These are phyloP conservation scores for Ophiocordyceps australis DNA, from an alignment of 2,329 filamentous ascomycete species.

Conservation along the genomic window DNA sequence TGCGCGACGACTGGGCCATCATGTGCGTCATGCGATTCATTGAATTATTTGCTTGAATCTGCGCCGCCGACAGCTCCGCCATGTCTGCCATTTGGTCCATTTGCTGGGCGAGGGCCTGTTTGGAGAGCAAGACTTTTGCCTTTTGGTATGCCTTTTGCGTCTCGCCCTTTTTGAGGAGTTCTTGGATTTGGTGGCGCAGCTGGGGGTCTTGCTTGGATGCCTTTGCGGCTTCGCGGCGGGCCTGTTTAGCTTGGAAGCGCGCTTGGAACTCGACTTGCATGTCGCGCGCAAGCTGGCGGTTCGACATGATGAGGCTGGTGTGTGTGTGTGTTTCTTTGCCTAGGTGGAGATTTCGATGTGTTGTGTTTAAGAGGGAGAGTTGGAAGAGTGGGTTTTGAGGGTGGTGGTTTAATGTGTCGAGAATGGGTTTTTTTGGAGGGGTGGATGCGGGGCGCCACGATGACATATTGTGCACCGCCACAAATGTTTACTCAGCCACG, in stretches of 20 bases:
- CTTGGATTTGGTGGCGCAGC: conserved; percentile 45
- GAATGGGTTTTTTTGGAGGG: conserved; percentile 3
- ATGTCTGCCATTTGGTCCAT: conserved; percentile 49
- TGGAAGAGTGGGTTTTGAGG: neutral
- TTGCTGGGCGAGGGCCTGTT: conserved; percentile 42
- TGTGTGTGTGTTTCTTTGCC: no score
- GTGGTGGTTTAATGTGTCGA: neutral
- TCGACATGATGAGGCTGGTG: conserved; percentile 36
- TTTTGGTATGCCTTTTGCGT: conserved; percentile 46
- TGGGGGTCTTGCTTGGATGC: conserved; percentile 41
- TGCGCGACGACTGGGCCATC: conserved; percentile 40
- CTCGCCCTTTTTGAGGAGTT: conserved; percentile 43
- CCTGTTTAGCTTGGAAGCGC: conserved; percentile 44
- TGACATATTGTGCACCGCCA: conserved; percentile 3
- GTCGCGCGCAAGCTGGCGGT: conserved; percentile 38
- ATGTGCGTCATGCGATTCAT: conserved; percentile 49
- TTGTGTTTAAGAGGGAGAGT: neutral
- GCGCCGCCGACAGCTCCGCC: conserved; percentile 39
- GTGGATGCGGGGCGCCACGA: conserved; percentile 4
- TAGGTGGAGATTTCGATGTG: no score
- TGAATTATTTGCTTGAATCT: conserved; percentile 46
- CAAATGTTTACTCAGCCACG: conserved; percentile 1
- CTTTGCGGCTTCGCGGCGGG: conserved; percentile 40
- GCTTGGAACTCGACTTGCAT: conserved; percentile 47
- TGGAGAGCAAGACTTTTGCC: conserved; percentile 42